Evolutionary conservation across 805 yeast species (phyloP), one percentile per base, ranked within the genome.

Genomic region (Yamadazyma tumulicola): DNA sequence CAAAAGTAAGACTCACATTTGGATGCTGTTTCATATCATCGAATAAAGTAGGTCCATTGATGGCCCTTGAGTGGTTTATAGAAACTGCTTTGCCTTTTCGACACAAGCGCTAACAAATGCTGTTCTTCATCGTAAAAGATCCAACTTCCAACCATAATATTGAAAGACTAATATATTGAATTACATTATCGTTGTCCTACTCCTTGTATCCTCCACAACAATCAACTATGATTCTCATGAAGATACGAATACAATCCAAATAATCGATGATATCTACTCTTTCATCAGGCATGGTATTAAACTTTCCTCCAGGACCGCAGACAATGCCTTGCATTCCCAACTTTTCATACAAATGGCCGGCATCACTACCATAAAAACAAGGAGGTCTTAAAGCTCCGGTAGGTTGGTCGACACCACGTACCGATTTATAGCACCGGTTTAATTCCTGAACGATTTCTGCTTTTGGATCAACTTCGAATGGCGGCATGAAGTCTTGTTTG

Each of bases 281-380:
- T 22, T 39, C 43, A 19, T 39, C 43, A 10, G 43, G 43, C 43
- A 39, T 39, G 7, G 43, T 39, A 18, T 39, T 39, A 26, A 19
- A 39, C 19, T 39, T 39, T 7, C 43, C 43, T 3, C 43, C 43
- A 11, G 43, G 43, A 3, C 43, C 43, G 32, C 43, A 39, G 3
- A 39, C 43, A 15, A 39, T 39, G 6, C 43, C 43, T 29, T 39
- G 28, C 43, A 39, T 39, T 3, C 37, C 39, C 19, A 39, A 29
- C 26, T 35, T 39, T 16, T 39, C 39, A 24, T 39, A 39, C 3
- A 39, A 27, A 29, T 39, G 43, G 11, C 43, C 43, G 7, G 43
- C 43, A 20, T 39, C 43, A 21, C 37, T 32, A 3, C 43, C 43
- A 19, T 39, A 39, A 25, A 39, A 39, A 24, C 43, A 39, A 14